Percentiles rank a stretch among this genome's conserved stretches.
Evolutionary conservation across 2,329 filamentous ascomycete genomes (phyloP).

Genomic region (Cladobotryum mycophilum): DNA sequence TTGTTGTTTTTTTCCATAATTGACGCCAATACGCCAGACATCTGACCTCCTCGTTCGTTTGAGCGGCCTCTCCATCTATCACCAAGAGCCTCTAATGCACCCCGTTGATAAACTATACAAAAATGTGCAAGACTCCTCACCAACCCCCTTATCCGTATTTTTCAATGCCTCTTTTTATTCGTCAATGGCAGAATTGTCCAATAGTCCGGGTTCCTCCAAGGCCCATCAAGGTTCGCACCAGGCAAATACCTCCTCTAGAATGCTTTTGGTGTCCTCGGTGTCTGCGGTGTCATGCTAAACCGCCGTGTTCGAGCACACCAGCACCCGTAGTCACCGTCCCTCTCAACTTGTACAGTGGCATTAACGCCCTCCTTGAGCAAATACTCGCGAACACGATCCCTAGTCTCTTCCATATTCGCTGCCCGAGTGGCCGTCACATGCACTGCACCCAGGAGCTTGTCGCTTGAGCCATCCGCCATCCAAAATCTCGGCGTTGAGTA

Average conservation of each 20-base stretch:
- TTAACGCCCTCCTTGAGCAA: slow-evolving; percentile 68
- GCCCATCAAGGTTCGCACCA: not conserved
- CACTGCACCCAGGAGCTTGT: slow-evolving; percentile 71
- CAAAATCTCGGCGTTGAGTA: slow-evolving; percentile 90
- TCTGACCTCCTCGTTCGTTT: not conserved
- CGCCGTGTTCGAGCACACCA: slow-evolving; percentile 44
- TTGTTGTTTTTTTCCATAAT: not conserved
- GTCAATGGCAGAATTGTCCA: not conserved
- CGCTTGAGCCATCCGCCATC: slow-evolving; percentile 62
- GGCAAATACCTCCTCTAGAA: slow-evolving; percentile 19
- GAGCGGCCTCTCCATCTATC: not conserved
- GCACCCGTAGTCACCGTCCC: slow-evolving; percentile 65
- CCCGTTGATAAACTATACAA: too few relatives aligned
- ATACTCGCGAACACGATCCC: slow-evolving; percentile 68
- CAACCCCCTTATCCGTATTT: not conserved
- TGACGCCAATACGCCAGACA: slow-evolving; percentile 4
- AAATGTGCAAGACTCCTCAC: not conserved
- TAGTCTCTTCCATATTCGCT: slow-evolving; percentile 74
- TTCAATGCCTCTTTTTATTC: not conserved
- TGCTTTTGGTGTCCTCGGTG: slow-evolving; percentile 26
- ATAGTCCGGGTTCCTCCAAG: not conserved
- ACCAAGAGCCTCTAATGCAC: not conserved
- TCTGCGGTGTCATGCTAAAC: slow-evolving; percentile 15
- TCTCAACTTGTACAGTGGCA: slow-evolving; percentile 80
- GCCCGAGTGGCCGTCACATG: slow-evolving; percentile 72